A percentile compares a stretch with the other conserved stretches of the same genome.
Evolutionary conservation across 257 asterid genomes (phyloP).

Genomic region (Fraxinus quadrangulata): DNA sequence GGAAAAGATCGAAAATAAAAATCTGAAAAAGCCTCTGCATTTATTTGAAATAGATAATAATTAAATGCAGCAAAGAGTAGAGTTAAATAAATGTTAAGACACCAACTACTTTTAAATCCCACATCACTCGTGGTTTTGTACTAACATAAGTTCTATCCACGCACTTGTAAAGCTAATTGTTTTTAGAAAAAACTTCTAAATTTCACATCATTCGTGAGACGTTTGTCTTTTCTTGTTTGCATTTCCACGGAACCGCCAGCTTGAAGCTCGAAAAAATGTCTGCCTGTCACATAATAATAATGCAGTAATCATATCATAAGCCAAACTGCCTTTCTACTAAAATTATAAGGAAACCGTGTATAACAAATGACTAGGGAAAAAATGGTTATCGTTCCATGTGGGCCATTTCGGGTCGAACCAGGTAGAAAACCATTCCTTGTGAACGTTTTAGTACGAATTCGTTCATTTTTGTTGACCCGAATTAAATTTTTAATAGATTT

Average conservation of each 20-base stretch:
- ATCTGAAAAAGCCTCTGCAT: neutral
- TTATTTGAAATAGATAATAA: neutral
- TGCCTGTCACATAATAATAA: constrained; percentile 23
- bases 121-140: neutral
- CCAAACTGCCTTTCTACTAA: neutral
- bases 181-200: neutral
- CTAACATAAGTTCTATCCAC: neutral
- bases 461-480: no score
- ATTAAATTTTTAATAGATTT: no score
- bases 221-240: constrained; percentile 15
- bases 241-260: constrained; percentile 39
- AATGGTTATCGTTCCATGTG: neutral
- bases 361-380: neutral
- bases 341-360: neutral
- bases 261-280: constrained; percentile 42
- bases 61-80: neutral
- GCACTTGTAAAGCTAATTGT: no score
- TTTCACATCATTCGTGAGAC: neutral
- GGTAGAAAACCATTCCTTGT: no score
- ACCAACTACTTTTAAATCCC: neutral
- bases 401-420: neutral
- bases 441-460: no score
- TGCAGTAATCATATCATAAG: neutral
- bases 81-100: neutral
- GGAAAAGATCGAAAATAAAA: neutral